phyloP scores from a whole-genome alignment of 805 yeast genomes.

The Yamadazyma kitorensis region DNA sequence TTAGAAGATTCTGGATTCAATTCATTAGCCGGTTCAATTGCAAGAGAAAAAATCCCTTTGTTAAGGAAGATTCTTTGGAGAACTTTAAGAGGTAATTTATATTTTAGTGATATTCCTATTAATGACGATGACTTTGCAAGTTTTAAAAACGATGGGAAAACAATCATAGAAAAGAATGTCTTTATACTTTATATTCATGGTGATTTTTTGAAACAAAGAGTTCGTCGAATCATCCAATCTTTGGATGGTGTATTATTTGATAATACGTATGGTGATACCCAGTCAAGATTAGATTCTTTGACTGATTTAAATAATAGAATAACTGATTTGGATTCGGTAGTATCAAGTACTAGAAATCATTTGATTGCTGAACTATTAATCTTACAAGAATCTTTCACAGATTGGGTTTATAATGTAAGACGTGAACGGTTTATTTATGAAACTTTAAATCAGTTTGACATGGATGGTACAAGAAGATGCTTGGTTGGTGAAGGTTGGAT shows the following conservation, averaged over 20 bases:
- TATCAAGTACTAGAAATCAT: slow-evolving; percentile 32
- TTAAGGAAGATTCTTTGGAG: slow-evolving; percentile 43
- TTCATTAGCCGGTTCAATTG: slow-evolving; percentile 35
- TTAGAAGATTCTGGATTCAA: slow-evolving; percentile 24
- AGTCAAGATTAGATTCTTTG: slow-evolving; percentile 23
- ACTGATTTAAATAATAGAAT: slow-evolving; percentile 31
- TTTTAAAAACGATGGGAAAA: slow-evolving; percentile 6
- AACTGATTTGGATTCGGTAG: slow-evolving; percentile 31
- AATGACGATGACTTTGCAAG: slow-evolving; percentile 4
- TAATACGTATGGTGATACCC: slow-evolving; percentile 31
- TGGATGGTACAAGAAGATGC: slow-evolving; percentile 63
- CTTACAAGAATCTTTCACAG: slow-evolving; percentile 33
- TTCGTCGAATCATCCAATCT: slow-evolving; percentile 33
- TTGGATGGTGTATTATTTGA: slow-evolving; percentile 38
- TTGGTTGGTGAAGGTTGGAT: slow-evolving; percentile 76
- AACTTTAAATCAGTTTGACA: slow-evolving; percentile 63
- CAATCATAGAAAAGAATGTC: slow-evolving; percentile 29
- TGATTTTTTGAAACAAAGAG: slow-evolving; percentile 32
- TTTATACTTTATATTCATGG: slow-evolving; percentile 42
- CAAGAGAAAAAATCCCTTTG: slow-evolving; percentile 32
- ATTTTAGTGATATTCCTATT: slow-evolving; percentile 38
- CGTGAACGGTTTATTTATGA: slow-evolving; percentile 59
- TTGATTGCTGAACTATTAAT: slow-evolving; percentile 35
- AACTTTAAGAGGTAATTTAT: slow-evolving; percentile 41
- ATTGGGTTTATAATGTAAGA: slow-evolving; percentile 34